Percentiles rank a stretch among this genome's conserved stretches.
Conservation (phyloP, 495 filamentous ascomycete genomes). For the Aspergillus campestris region DNA sequence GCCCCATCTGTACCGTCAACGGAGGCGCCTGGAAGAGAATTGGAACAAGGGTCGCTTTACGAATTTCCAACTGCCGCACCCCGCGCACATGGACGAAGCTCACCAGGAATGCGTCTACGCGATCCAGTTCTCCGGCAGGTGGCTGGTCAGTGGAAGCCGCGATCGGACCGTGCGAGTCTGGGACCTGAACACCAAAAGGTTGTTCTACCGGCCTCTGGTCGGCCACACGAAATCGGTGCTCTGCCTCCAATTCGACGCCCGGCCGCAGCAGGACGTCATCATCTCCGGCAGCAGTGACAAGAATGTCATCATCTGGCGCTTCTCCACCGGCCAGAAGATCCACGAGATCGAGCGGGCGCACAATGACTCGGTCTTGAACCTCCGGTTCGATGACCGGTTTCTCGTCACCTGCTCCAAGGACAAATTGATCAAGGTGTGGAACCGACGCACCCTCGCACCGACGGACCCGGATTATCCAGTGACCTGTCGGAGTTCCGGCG, state of each 20-base stretch:
- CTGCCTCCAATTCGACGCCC: conserved; percentile 94
- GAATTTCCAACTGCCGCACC: conserved; percentile 87
- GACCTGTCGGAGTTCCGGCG: conserved; percentile 27
- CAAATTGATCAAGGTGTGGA: conserved; percentile 93
- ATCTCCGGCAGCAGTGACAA: conserved; percentile 90
- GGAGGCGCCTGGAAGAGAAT: conserved; percentile 77
- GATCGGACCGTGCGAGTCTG: conserved; percentile 85
- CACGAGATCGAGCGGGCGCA: conserved; percentile 70
- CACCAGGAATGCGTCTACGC: conserved; percentile 93
- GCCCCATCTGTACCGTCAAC: conserved; percentile 80
- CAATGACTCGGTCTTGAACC: conserved; percentile 85
- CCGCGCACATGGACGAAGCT: conserved; percentile 68
- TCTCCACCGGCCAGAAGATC: conserved; percentile 77
- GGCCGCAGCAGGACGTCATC: conserved; percentile 80
- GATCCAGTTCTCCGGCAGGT: conserved; percentile 76
- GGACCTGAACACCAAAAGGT: conserved; percentile 73
- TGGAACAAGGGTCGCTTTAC: conserved; percentile 75
- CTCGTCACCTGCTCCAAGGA: conserved; percentile 97
- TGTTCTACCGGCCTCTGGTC: conserved; percentile 58
- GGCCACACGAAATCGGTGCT: conserved; percentile 84
- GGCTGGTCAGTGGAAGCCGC: conserved; percentile 87
- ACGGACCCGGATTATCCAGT: conserved; percentile 60
- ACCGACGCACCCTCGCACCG: conserved; percentile 58
- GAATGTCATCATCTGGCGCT: conserved; percentile 83
- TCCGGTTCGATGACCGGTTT: conserved; percentile 83